Evolutionary conservation across 2,329 filamentous ascomycete genomes (phyloP).

Genomic region (Sphaceloma murrayae): DNA sequence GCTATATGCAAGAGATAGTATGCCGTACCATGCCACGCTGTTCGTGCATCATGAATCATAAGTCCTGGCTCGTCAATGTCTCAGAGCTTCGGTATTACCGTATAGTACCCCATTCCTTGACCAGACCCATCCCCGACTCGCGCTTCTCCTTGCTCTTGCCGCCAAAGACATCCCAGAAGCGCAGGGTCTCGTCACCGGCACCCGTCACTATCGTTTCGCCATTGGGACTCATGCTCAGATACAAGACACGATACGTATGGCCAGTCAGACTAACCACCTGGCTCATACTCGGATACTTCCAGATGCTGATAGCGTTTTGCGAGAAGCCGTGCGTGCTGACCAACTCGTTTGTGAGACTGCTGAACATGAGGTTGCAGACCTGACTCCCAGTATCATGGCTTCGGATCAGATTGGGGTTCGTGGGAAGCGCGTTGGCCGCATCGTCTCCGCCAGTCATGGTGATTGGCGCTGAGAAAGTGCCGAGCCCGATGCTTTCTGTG

Average conservation of each 20-base stretch:
- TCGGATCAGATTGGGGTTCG: constrained; percentile 47
- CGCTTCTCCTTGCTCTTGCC: constrained; percentile 58
- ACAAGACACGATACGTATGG: constrained; percentile 92
- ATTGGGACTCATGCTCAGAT: constrained; percentile 94
- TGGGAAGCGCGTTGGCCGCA: constrained; percentile 30
- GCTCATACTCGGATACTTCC: constrained; percentile 98
- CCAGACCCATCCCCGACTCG: constrained; percentile 55
- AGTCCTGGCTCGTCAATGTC: too few species aligned
- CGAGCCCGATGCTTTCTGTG: constrained; percentile 22
- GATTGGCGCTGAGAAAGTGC: constrained; percentile 21
- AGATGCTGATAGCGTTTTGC: constrained; percentile 97
- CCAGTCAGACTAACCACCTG: constrained; percentile 92
- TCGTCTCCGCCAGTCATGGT: constrained; percentile 25
- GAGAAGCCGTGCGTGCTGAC: constrained; percentile 95
- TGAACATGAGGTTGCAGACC: constrained; percentile 98
- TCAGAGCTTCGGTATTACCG: too few species aligned
- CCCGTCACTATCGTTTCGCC: constrained; percentile 90
- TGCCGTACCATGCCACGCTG: background rate
- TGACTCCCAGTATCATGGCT: constrained; percentile 95
- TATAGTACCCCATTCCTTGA: constrained; percentile 77
- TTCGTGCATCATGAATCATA: constrained; percentile 10
- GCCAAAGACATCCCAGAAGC: constrained; percentile 96
- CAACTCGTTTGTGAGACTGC: constrained; percentile 93
- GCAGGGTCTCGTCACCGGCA: constrained; percentile 86
- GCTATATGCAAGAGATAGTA: constrained; percentile 15